Evolutionary conservation across 257 asterid genomes (phyloP), one percentile per base, ranked within the genome.

Genomic region (Cruciata laevipes): DNA sequence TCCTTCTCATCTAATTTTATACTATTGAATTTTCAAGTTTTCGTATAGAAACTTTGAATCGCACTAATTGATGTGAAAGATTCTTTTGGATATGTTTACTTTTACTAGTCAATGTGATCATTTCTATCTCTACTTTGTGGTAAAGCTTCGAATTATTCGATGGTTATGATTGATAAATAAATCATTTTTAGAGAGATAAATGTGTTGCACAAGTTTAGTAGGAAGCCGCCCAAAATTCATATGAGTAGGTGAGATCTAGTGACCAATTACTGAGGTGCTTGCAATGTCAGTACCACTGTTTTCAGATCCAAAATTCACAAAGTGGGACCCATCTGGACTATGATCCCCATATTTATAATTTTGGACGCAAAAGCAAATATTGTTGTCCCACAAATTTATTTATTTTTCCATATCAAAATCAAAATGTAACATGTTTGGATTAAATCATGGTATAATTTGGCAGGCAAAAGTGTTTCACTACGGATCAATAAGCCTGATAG

Each of bases 391-490:
- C n/a, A n/a, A n/a, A n/a, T n/a, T n/a, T n/a, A n/a, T n/a, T n/a
- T n/a, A n/a, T n/a, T 49, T 14, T 13, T 49, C 1, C 17, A 1
- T 49, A 4, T 5, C 6, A 0, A 8, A 49, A n/a, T n/a, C n/a
- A n/a, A 49, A 13, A 49, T 49, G n/a, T 18, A 13, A 18, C 16
- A 14, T 49, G 21, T 49, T 49, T 13, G 21, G 7, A 49, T 2
- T 49, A 3, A 14, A n/a, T n/a, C n/a, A n/a, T 14, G 21, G 13
- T n/a, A n/a, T n/a, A 49, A 49, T 53, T 47, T 31, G 47, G 35
- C 62, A 92, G 98, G 88, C 95, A 4, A 92, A 92, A 76, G 90
- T 89, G n/a, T 92, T 92, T 79, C 98, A 92, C 66, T 91, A 85
- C 4, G 98, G 96, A 68, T 91, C 98, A 37, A 91, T 91, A 49